Base-by-base conservation (phyloP, 495 filamentous ascomycete species). In the Penicillium pancosmium region DNA sequence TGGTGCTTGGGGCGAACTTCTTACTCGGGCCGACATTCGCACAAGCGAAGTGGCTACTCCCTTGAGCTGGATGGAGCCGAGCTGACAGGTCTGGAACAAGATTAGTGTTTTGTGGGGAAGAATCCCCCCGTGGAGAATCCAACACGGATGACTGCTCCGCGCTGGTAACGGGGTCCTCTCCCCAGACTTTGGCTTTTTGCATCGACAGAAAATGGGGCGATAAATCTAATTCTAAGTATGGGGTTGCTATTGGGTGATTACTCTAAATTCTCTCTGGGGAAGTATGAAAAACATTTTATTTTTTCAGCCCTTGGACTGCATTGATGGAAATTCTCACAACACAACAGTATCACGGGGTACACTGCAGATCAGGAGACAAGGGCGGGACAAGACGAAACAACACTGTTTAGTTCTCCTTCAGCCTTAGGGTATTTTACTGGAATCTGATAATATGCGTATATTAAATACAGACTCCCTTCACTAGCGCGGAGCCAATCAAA, bases 121-220 rank as follows among this genome's bases (percentile, higher is more conserved):
- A 55, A 27, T 31, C 5, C 27, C 67, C 64, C 67, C 64, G 67
- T 67, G 61, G 53, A 60, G 38, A 15, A 69, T 67, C 27, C 54
- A 61, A 27, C 58, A 67, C 67, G 67, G 67, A 69, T 61, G 6
- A 46, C 40, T 18, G 36, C 67, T 67, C 67, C 67, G 67, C 54
- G 34, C 52, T 56, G 43, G 43, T 52, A 44, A 54, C 51, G 46
- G 55, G 11, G n/a, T 21, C 4, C 8, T 46, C 41, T 38, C 36
- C 36, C 36, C 36, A 38, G 36, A 31, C 36, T n/a, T 38, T 38
- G 36, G 36, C 12, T 38, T n/a, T 38, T 38, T 13, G 12, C 10
- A 12, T 38, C 12, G 36, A 10, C 3, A 51, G 4, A 8, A 18
- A 4, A 25, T 11, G 41, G 10, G 47, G 34, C 31, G 44, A 56